Evolutionary conservation across 495 filamentous ascomycete species (phyloP), one percentile per base, ranked within the genome.

Genomic region (Podospora pseudocomata): DNA sequence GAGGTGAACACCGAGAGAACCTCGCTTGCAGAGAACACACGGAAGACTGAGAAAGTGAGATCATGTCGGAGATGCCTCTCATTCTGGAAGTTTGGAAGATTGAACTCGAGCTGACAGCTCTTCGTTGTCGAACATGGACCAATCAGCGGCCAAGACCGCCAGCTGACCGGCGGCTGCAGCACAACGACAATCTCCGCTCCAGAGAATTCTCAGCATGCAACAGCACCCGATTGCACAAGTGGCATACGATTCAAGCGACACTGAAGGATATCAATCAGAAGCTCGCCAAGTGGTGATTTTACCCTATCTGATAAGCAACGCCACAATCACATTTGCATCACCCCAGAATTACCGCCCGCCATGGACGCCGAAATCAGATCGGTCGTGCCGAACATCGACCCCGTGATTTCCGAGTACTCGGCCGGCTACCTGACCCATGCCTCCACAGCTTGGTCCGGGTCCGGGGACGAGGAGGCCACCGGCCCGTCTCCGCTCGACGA

Each of bases 311-410:
- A 27, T 20, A 16, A 39, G 60, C 63, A 54, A 18, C 30, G 44
- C 55, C 55, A 58, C 55, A 58, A 62, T 44, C 65, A 49, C 23
- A 65, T 23, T 55, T 15, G 30, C 30, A 39, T 16, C 32, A 9
- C 15, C 58, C 5, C 4, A 60, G 23, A 54, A 61, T 13, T 20
- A 65, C 44, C 39, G 62, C 62, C 69, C 68, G 77, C 68, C 67
- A 99, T 99, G 95, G 94, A 99, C 80, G 84, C 90, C 71, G 91
- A 97, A 84, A 91, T 99, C 74, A 89, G 90, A 77, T 83, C 91
- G 34, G 88, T 91, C 72, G 88, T 99, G 67, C 94, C 95, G 61
- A 89, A 90, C 70, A 89, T 97, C 67, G 95, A 99, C 79, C 92
- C 89, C 58, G 87, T 97, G 66, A 82, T 99, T 64, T 92, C 92